A percentile compares a stretch with the other conserved stretches of the same genome.
Evolutionary conservation across 202 grass and related monocot genomes (phyloP).

Genomic region (Eragrostis tef): DNA sequence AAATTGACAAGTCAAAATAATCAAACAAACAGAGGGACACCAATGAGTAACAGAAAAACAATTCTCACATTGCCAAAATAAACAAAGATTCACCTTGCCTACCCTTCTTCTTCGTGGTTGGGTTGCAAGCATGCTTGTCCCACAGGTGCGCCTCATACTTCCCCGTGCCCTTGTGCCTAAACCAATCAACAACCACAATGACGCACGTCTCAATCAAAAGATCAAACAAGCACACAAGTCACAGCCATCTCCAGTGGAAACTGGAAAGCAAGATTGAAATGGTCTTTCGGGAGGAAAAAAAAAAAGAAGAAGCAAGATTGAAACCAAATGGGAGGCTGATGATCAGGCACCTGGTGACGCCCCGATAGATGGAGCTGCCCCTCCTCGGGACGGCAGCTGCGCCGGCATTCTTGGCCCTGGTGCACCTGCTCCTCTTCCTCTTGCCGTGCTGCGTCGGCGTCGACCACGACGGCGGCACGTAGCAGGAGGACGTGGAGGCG

Average conservation of each 20-base stretch:
- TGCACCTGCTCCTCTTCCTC: conserved; percentile 28
- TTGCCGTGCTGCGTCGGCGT: not conserved
- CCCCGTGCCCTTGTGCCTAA: conserved; percentile 53
- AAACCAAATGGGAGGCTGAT: not conserved
- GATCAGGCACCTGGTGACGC: conserved; percentile 68
- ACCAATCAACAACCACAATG: not conserved
- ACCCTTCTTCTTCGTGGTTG: conserved; percentile 47
- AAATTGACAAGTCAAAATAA: not conserved
- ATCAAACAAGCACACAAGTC: not conserved
- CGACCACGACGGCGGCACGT: conserved; percentile 24
- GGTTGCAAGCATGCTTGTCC: conserved; percentile 44
- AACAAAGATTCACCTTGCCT: conserved; percentile 47
- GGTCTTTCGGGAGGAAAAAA: too few relatives aligned
- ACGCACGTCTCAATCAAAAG: not conserved
- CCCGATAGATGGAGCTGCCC: conserved; percentile 70
- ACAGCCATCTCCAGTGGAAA: not conserved
- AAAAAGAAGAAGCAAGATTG: not conserved
- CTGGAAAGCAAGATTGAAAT: not conserved
- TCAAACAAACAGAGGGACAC: not conserved
- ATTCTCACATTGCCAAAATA: not conserved
- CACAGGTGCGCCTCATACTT: conserved; percentile 64
- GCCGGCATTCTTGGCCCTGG: conserved; percentile 34
- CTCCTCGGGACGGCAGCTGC: conserved; percentile 46
- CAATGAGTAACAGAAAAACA: not conserved
- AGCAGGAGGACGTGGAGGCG: conserved; percentile 55